A percentile compares a stretch with the other conserved stretches of the same genome.
Evolutionary conservation across 495 filamentous ascomycete genomes (phyloP).

Genomic region (Cercophora newfieldiana): DNA sequence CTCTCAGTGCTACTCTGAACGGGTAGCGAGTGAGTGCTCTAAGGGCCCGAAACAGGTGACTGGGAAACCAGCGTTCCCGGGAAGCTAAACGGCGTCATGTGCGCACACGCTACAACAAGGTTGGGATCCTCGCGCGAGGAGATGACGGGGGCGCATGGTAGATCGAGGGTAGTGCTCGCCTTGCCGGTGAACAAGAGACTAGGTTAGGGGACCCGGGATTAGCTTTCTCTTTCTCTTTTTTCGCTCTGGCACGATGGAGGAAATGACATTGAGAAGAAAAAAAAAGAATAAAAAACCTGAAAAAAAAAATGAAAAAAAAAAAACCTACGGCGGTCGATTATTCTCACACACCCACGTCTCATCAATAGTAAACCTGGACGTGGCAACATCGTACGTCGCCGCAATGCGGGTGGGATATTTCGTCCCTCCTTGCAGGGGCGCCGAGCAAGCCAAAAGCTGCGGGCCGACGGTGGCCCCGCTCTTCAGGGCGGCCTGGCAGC

Average conservation of each 20-base stretch:
- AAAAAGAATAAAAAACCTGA: not conserved
- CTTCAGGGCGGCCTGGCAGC: not conserved
- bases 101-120: not conserved
- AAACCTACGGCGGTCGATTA: conserved; percentile 5
- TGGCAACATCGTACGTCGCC: not conserved
- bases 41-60: not conserved
- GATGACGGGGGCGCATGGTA: not conserved
- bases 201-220: not conserved
- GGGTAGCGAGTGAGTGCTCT: not conserved
- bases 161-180: not conserved
- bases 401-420: not conserved
- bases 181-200: conserved; percentile 1
- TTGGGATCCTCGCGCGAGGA: conserved; percentile 1
- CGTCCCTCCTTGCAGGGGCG: not conserved
- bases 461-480: not conserved
- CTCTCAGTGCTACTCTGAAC: not conserved
- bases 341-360: not conserved
- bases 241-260: not conserved
- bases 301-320: not conserved
- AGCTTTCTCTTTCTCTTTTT: conserved; percentile 1
- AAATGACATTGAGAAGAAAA: not conserved
- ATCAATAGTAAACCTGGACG: not conserved
- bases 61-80: not conserved
- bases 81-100: conserved; percentile 3
- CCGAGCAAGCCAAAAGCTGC: not conserved